Evolutionary conservation across 2,329 filamentous ascomycete species (phyloP).

Genomic region (Neofusicoccum sp.): DNA sequence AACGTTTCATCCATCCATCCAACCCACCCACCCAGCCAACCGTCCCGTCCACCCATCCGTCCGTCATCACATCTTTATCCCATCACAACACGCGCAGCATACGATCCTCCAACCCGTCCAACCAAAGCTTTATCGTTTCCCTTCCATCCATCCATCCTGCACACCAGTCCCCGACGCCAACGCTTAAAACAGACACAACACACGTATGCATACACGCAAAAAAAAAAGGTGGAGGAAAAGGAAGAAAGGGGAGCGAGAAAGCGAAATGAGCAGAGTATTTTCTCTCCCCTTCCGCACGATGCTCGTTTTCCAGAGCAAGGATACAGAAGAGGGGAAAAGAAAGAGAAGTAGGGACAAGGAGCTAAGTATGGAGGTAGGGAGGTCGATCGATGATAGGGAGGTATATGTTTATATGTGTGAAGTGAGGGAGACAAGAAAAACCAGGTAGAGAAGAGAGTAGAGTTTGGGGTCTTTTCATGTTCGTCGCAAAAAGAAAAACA

Average conservation of each 20-base stretch:
- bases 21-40: not conserved
- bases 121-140: not conserved
- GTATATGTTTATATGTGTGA: not conserved
- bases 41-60: not conserved
- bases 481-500: constrained; percentile 3
- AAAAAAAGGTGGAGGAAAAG: not conserved
- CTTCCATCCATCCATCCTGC: not conserved
- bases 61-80: constrained; percentile 7
- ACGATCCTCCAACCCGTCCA: not conserved
- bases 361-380: too few species aligned
- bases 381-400: not conserved
- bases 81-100: not conserved
- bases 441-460: not conserved
- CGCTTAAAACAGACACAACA: constrained; percentile 1
- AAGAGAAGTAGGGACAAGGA: not conserved
- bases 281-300: not conserved
- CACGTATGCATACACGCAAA: constrained; percentile 15
- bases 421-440: not conserved
- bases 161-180: constrained; percentile 1
- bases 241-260: not conserved
- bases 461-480: constrained; percentile 11
- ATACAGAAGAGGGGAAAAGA: not conserved
- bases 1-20: not conserved
- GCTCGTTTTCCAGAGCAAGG: not conserved
- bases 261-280: not conserved